Percentiles rank a stretch among this genome's conserved stretches.
Evolutionary conservation across 305 asterid genomes (phyloP).

Genomic region (Fraxinus angustifolia): DNA sequence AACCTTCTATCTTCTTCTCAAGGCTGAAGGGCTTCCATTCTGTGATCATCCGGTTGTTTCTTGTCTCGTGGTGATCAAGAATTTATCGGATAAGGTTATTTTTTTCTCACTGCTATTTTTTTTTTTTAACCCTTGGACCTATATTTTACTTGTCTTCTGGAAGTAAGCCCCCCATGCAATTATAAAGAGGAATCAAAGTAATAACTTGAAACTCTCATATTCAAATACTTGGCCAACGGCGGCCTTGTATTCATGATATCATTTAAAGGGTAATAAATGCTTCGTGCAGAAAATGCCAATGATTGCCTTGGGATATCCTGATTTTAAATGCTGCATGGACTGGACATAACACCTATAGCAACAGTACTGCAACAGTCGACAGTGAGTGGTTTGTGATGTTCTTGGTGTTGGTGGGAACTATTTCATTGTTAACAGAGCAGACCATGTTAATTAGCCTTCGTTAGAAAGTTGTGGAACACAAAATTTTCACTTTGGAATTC

Average conservation of each 20-base stretch:
- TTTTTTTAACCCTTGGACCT: background rate
- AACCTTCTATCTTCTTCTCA: conserved; percentile 84
- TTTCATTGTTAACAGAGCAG: background rate
- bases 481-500: background rate
- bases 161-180: background rate
- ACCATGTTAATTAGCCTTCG: background rate
- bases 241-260: background rate
- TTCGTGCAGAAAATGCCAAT: background rate
- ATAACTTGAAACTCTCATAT: background rate
- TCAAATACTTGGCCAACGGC: background rate
- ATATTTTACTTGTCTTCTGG: background rate
- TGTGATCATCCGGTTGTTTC: conserved; percentile 93
- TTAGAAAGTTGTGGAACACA: background rate
- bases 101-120: background rate
- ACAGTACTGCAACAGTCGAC: background rate
- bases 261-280: background rate
- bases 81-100: conserved; percentile 74
- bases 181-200: background rate
- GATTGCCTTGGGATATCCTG: background rate
- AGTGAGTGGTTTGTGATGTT: background rate
- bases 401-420: background rate
- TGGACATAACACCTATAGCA: background rate
- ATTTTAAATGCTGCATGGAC: background rate
- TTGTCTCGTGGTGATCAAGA: conserved; percentile 79
- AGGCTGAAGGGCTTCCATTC: conserved; percentile 83